Base-by-base conservation (phyloP, 148 eudicot genomes). In the Silene uniflora region DNA sequence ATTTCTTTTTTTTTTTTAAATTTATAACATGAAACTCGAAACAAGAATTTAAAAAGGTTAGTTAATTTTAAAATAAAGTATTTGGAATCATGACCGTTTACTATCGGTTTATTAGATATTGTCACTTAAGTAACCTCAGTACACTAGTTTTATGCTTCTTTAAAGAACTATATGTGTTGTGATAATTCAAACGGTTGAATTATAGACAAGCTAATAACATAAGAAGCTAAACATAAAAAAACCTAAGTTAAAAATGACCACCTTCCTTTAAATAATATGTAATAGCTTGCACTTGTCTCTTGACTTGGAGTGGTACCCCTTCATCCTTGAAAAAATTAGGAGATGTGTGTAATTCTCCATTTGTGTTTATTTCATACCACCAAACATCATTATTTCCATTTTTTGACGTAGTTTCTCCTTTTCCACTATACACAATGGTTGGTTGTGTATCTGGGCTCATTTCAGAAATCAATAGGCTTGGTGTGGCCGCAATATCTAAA, bases 351-450 rank as follows among this genome's bases (percentile, higher is more conserved):
- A 62, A 62, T 23, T 62, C 67, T 62, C 67, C 67, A 62, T 62
- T 62, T 12, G 5, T 62, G 25, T 62, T 62, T 62, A 62, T 62
- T 27, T 62, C 67, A 11, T 62, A 62, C 67, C 67, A 62, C 67
- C 67, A 62, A 3, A 13, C 35, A 23, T 62, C 67, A 62, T 62
- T 13, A 14, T 62, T 62, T 0, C 67, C 67, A 13, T 25, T 62
- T 12, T 62, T 12, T 0, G 67, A 62, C 35, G 11, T 12, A 52
- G 56, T 62, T 62, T 62, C 67, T 11, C 67, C 67, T 25, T 62
- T 29, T 11, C 67, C 67, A 25, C 67, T 39, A 14, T 23, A 62
- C 67, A 62, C 27, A 23, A 62, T 24, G 32, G 32, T 3, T 10
- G 67, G 67, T 62, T 62, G 35, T 12, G 39, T 3, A 62, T 11